These are phyloP conservation scores for Fusarium fracticaudum DNA, from an alignment of 2,329 filamentous ascomycete species.

Conservation along the genomic window DNA sequence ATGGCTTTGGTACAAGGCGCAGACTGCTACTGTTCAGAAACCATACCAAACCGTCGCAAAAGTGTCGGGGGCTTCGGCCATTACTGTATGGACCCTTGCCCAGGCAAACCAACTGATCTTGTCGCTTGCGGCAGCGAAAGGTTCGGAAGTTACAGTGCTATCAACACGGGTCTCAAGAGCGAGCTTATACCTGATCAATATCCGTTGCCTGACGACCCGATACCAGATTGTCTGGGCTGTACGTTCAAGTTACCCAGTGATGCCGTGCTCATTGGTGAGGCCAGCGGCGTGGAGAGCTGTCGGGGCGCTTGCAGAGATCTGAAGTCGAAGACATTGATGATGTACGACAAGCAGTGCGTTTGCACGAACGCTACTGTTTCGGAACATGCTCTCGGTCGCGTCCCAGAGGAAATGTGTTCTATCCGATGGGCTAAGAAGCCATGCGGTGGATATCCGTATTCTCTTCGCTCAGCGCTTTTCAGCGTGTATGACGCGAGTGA, in stretches of 20 bases:
- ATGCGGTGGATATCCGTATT: not conserved
- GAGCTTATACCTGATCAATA: not conserved
- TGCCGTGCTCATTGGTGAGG: not conserved
- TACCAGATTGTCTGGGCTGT: not conserved
- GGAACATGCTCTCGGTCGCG: not conserved
- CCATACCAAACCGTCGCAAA: not conserved
- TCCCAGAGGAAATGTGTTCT: not conserved
- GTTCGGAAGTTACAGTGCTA: not conserved
- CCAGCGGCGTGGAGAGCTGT: not conserved
- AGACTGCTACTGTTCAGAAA: not conserved
- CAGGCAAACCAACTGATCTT: not conserved
- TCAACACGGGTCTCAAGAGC: not conserved
- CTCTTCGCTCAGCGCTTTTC: not conserved
- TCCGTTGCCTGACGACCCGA: not conserved
- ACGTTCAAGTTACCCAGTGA: not conserved
- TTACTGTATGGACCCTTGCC: not conserved
- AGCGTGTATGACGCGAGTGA: not conserved
- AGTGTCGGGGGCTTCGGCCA: not conserved
- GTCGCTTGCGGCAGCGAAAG: not conserved
- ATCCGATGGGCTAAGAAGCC: not conserved
- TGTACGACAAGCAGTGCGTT: not conserved
- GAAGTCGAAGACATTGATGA: not conserved
- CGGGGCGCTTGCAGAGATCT: not conserved
- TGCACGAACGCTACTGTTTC: not conserved
- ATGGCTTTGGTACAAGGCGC: not conserved